Evolutionary conservation across 1,284 basidiomycete species (phyloP), one percentile per base, ranked within the genome.

Genomic region (Coniferiporia weirii): DNA sequence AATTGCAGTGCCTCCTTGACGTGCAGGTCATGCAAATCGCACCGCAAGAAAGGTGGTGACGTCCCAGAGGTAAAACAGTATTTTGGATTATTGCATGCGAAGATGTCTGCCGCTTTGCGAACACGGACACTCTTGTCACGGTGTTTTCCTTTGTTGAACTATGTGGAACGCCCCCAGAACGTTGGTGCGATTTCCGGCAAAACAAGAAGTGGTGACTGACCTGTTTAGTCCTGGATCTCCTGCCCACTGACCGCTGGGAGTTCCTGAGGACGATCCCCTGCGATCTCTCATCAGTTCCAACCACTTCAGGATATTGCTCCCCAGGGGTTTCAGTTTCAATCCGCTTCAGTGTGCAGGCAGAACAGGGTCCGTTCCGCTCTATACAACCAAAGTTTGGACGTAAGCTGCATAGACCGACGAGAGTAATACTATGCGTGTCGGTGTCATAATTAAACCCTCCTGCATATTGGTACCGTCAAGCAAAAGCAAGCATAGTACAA

Each of bases 21-120:
- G 52, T 62, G 56, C 15, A 62, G 45, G 19, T 57, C 61, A 45
- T 62, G 61, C 32, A 62, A 20, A 43, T 62, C 61, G 45, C 61
- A 62, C 12, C 46, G 20, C 32, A 38, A 22, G 13, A 52, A 34
- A 27, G 38, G 43, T 8, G 49, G 19, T 7, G 32, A 19, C 5
- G 60, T 15, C n/a, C n/a, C n/a, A 34, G 38, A 17, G 27, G 15
- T 10, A 17, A 45, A 57, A n/a, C 48, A 22, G 27, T 27, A 27
- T 27, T 27, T 27, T 4, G 56, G 56, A 20, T 61, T 61, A 38
- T 58, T 44, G 32, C 20, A 12, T 3, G 35, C 27, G 35, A 61
- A 61, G 12, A 61, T 58, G 40, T 61, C 60, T 8, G 17, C 36
- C 1, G 60, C 56, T 46, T 35, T 50, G 10, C n/a, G n/a, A 40